These are phyloP conservation scores for Pseudogymnoascus destructans DNA, from an alignment of 2,329 filamentous ascomycete genomes.

Conservation along the genomic window DNA sequence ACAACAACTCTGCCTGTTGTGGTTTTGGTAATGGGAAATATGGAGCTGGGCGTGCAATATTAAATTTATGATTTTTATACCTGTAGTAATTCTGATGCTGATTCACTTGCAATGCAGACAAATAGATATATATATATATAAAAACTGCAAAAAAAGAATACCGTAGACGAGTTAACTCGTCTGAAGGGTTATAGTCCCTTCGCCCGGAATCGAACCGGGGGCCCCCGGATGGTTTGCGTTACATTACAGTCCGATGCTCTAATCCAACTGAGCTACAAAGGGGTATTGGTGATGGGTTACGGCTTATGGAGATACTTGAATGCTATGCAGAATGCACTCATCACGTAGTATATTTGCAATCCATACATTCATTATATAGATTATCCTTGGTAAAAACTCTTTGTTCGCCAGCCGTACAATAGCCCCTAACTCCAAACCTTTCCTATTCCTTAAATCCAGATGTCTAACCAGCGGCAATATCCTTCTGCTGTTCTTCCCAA, in stretches of 20 bases:
- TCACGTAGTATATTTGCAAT: not conserved
- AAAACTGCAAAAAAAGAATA: not conserved
- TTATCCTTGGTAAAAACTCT: too few relatives aligned
- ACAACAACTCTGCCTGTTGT: not conserved
- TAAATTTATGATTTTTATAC: not conserved
- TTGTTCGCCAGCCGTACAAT: not conserved
- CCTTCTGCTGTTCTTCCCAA: constrained; percentile 25
- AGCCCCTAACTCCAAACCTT: not conserved
- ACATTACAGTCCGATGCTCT: constrained; percentile 8
- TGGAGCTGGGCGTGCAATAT: not conserved
- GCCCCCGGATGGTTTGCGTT: constrained; percentile 5
- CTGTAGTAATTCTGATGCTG: not conserved
- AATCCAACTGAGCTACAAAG: constrained; percentile 9
- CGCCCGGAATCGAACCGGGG: constrained; percentile 9
- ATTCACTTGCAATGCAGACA: not conserved
- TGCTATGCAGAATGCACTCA: not conserved
- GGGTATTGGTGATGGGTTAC: not conserved
- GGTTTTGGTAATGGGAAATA: not conserved
- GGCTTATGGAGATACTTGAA: not conserved
- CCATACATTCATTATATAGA: not conserved
- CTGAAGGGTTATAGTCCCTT: constrained; percentile 8
- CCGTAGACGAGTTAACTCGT: constrained; percentile 1
- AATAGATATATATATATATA: not conserved
- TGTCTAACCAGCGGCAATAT: constrained; percentile 15
- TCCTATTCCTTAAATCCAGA: constrained; percentile 1